Percentiles rank a stretch among this genome's conserved stretches.
Evolutionary conservation across 2,329 filamentous ascomycete species (phyloP).

Genomic region (Neocatenulostroma microsporum): DNA sequence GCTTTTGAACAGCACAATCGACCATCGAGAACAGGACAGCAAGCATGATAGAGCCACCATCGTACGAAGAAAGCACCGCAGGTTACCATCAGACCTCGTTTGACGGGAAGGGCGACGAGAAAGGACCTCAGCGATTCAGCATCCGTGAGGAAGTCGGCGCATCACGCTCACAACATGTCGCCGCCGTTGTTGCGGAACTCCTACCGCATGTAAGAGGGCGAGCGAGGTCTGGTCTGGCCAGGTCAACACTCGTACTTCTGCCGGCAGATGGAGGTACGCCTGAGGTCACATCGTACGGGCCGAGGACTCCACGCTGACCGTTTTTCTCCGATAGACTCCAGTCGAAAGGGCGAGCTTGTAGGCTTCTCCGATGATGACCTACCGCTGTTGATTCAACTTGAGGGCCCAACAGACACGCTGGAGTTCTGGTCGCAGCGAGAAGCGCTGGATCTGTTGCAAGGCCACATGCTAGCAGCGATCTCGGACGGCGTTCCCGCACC

Average conservation of each 20-base stretch:
- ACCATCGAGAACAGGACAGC: neutral
- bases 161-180: conserved; percentile 26
- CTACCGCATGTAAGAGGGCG: conserved; percentile 18
- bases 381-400: conserved; percentile 23
- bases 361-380: conserved; percentile 19
- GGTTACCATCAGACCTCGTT: conserved; percentile 1
- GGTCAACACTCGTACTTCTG: conserved; percentile 23
- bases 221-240: conserved; percentile 23
- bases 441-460: conserved; percentile 19
- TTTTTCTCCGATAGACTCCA: conserved; percentile 4
- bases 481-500: conserved; percentile 8
- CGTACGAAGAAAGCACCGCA: conserved; percentile 23
- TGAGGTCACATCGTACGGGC: neutral
- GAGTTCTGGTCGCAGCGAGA: conserved; percentile 29
- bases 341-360: conserved; percentile 20
- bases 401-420: conserved; percentile 20
- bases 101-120: conserved; percentile 11
- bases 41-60: conserved; percentile 20
- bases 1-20: too few species aligned
- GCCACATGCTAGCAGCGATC: conserved; percentile 17
- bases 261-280: conserved; percentile 27
- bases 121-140: conserved; percentile 17
- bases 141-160: conserved; percentile 24
- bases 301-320: conserved; percentile 9
- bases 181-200: conserved; percentile 21